Percentiles rank a stretch among this genome's conserved stretches.
Conservation (phyloP, 345 rosid species). For the Populus nigra region DNA sequence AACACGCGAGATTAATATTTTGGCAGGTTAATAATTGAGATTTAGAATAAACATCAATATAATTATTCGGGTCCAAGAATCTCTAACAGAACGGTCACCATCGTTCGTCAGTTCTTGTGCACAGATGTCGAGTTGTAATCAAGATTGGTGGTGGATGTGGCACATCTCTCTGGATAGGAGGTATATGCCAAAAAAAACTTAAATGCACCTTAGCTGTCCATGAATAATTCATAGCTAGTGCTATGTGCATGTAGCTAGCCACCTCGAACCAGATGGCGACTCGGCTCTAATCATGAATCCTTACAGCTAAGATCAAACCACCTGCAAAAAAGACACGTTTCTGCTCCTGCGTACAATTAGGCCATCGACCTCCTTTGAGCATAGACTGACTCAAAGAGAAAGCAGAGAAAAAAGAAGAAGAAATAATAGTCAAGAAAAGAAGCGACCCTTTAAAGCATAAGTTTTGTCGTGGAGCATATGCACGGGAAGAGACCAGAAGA, state of each 20-base stretch:
- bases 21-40: not conserved
- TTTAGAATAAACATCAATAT: not conserved
- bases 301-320: not conserved
- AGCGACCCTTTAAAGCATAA: too few relatives aligned
- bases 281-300: not conserved
- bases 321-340: not conserved
- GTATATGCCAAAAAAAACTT: not conserved
- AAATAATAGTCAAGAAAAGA: too few relatives aligned
- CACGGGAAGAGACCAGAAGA: too few relatives aligned
- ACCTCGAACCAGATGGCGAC: not conserved
- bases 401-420: too few relatives aligned
- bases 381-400: too few relatives aligned
- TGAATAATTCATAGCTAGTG: not conserved
- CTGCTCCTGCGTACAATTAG: not conserved
- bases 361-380: not conserved
- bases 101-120: not conserved
- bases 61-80: not conserved
- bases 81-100: not conserved
- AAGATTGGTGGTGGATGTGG: not conserved
- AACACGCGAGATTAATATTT: not conserved
- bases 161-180: not conserved
- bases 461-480: too few relatives aligned
- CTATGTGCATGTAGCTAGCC: not conserved
- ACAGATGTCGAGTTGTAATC: not conserved
- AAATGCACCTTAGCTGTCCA: slow-evolving; percentile 3